Evolutionary conservation across 345 rosid genomes (phyloP).

Genomic region (Salix udensis): DNA sequence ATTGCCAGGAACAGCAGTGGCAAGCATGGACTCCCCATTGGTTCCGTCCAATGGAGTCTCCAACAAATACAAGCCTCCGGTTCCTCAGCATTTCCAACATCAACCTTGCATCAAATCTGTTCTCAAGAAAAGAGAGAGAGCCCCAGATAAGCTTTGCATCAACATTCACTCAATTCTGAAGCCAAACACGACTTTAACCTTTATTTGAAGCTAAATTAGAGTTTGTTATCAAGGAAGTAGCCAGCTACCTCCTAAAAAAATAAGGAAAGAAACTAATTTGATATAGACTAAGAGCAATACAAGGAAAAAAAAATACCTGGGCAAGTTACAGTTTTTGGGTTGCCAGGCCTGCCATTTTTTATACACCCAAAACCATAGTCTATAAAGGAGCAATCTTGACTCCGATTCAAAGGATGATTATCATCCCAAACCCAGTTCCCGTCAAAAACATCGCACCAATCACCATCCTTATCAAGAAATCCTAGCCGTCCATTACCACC

Average conservation of each 20-base stretch:
- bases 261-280: background rate
- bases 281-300: background rate
- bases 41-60: constrained; percentile 91
- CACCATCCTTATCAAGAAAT: constrained; percentile 52
- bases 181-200: background rate
- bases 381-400: no score
- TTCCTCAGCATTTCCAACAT: constrained; percentile 66
- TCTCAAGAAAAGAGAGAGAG: constrained; percentile 15
- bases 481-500: constrained; percentile 27
- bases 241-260: background rate
- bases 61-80: constrained; percentile 71
- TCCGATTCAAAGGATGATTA: no score
- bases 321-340: constrained; percentile 58
- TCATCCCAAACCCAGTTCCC: no score
- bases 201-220: background rate
- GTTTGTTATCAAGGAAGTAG: background rate
- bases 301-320: constrained; percentile 37
- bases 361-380: no score
- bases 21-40: constrained; percentile 95
- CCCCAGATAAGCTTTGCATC: background rate
- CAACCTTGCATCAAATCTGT: constrained; percentile 65
- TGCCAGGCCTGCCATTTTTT: constrained; percentile 29
- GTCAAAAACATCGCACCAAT: constrained; percentile 21
- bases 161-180: background rate
- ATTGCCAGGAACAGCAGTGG: constrained; percentile 56